A percentile compares a stretch with the other conserved stretches of the same genome.
These are phyloP conservation scores for Nadsonia commutata DNA, from an alignment of 1,139 yeast species.

Conservation along the genomic window DNA sequence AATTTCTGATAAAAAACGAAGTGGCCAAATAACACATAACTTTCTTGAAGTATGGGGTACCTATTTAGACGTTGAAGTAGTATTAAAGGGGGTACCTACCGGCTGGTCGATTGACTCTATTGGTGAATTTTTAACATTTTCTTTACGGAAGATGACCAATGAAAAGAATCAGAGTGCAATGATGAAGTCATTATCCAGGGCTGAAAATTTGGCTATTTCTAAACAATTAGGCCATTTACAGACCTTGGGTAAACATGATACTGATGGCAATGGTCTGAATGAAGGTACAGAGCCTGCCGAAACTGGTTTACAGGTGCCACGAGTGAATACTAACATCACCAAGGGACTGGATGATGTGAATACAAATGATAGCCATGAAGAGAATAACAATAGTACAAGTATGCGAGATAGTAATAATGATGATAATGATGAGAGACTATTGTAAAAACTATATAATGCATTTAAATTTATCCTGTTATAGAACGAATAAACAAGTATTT, in stretches of 20 bases:
- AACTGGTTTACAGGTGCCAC: no score
- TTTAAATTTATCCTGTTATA: neutral
- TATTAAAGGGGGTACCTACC: constrained; percentile 19
- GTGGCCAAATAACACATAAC: constrained; percentile 17
- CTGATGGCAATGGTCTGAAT: no score
- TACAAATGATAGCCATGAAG: no score
- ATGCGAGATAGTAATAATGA: neutral
- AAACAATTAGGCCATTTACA: constrained; percentile 7
- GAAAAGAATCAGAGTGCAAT: constrained; percentile 14
- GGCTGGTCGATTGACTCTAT: constrained; percentile 24
- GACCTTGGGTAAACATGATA: neutral
- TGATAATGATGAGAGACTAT: neutral
- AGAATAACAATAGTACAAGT: no score
- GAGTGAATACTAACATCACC: no score
- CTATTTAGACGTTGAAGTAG: constrained; percentile 17
- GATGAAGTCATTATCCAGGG: constrained; percentile 15
- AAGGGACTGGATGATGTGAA: no score
- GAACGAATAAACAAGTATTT: no score
- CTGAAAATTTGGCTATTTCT: constrained; percentile 13
- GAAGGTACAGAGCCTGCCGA: no score
- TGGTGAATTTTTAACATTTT: constrained; percentile 15
- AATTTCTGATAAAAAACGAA: constrained; percentile 13
- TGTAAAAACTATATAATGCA: neutral
- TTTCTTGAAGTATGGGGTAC: constrained; percentile 14
- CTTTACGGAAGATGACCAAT: constrained; percentile 12